Conservation (phyloP, 2,329 filamentous ascomycete genomes). For the Fusarium pseudoanthophilum region DNA sequence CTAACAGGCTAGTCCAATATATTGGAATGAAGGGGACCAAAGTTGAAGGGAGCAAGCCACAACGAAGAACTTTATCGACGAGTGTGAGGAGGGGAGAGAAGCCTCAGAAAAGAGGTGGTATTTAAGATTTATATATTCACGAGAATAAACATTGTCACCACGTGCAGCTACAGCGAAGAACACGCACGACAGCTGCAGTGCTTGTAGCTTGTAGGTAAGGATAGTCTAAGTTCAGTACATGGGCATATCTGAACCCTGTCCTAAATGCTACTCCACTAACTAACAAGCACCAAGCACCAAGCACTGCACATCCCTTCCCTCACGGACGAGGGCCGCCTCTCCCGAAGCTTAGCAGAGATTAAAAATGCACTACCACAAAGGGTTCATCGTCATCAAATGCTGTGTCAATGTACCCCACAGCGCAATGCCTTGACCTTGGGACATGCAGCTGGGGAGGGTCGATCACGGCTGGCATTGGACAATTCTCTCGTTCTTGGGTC, state of each 20-base stretch:
- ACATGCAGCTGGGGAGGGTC: constrained; percentile 18
- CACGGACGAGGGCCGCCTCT: not conserved
- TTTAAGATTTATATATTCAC: constrained; percentile 15
- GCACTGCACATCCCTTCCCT: constrained; percentile 22
- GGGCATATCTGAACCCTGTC: not conserved
- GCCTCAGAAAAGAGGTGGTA: not conserved
- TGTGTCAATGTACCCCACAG: constrained; percentile 26
- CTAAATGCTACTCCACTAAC: not conserved
- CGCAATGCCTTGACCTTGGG: not conserved
- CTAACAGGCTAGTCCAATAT: constrained; percentile 27
- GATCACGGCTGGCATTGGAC: constrained; percentile 18
- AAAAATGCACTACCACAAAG: not conserved
- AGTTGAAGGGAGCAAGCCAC: constrained; percentile 1
- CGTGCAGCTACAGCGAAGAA: not conserved
- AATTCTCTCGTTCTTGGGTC: constrained; percentile 14
- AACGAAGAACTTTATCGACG: not conserved
- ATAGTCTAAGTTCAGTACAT: constrained; percentile 10
- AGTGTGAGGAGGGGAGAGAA: not conserved
- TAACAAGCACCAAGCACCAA: not conserved
- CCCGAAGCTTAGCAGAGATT: not conserved
- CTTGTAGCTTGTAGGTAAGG: not conserved
- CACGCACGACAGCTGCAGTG: constrained; percentile 7
- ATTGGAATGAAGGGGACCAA: constrained; percentile 4
- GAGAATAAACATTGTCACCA: not conserved
- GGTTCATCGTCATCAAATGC: constrained; percentile 23